These are phyloP conservation scores for Dryas drummondii DNA, from an alignment of 306 rosid species.

Conservation along the genomic window DNA sequence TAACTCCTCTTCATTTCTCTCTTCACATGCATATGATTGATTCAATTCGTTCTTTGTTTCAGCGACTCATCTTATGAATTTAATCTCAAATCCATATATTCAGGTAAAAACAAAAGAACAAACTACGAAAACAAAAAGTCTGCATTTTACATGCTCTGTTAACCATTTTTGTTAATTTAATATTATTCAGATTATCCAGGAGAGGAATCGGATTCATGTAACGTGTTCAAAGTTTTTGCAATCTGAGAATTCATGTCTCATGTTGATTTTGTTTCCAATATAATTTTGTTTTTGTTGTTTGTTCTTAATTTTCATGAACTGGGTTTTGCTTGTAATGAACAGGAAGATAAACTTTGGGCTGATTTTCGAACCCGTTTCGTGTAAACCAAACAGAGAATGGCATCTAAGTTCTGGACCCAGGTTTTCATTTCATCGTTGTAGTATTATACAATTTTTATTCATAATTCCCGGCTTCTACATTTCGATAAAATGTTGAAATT, in stretches of 20 bases:
- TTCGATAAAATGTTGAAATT: neutral
- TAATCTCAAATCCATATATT: no score
- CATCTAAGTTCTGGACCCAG: constrained; percentile 49
- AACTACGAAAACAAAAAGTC: no score
- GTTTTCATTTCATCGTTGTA: constrained; percentile 12
- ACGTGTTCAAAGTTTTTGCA: neutral
- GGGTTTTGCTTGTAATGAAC: neutral
- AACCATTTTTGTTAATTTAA: no score
- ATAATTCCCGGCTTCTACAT: neutral
- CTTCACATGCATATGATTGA: no score
- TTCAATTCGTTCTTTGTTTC: no score
- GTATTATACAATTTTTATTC: neutral
- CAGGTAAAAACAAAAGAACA: no score
- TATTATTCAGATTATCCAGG: no score
- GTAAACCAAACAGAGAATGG: constrained; percentile 22
- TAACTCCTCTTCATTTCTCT: no score
- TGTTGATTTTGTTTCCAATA: neutral
- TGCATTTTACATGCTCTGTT: no score
- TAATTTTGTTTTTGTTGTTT: neutral
- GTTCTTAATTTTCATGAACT: neutral
- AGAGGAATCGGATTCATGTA: neutral
- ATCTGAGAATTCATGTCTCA: neutral
- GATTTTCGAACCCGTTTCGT: neutral
- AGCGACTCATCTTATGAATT: no score
- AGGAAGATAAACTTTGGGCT: neutral